Percentiles rank a stretch among this genome's conserved stretches.
These are phyloP conservation scores for Fraxinus baroniana DNA, from an alignment of 305 asterid genomes.

Conservation along the genomic window DNA sequence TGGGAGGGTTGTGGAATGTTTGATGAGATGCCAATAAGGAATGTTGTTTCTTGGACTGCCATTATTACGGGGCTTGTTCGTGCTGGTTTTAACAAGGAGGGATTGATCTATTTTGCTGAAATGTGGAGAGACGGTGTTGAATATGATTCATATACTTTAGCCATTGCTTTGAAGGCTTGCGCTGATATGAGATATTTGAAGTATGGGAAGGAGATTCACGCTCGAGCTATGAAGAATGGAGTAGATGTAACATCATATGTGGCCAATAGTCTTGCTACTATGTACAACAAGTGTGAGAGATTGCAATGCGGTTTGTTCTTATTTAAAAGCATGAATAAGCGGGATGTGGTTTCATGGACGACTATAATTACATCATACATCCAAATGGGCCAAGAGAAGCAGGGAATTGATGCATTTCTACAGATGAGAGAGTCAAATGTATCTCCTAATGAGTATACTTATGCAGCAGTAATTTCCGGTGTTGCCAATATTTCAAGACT, in stretches of 20 bases:
- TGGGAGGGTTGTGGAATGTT: constrained; percentile 60
- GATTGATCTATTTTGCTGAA: constrained; percentile 49
- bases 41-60: constrained; percentile 93
- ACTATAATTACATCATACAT: constrained; percentile 57
- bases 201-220: constrained; percentile 71
- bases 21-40: constrained; percentile 74
- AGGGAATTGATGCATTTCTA: constrained; percentile 54
- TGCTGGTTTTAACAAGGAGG: constrained; percentile 52
- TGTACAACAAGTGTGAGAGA: neutral
- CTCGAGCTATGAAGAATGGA: constrained; percentile 60
- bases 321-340: constrained; percentile 44
- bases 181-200: constrained; percentile 61
- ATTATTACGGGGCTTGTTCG: constrained; percentile 82
- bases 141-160: constrained; percentile 65
- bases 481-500: constrained; percentile 61
- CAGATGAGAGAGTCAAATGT: constrained; percentile 53
- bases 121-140: constrained; percentile 72
- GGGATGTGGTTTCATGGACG: constrained; percentile 89
- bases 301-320: constrained; percentile 11
- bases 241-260: constrained; percentile 60
- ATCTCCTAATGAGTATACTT: constrained; percentile 70
- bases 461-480: constrained; percentile 69
- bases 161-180: constrained; percentile 81
- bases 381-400: constrained; percentile 58
- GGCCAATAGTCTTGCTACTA: constrained; percentile 58